phyloP scores from a whole-genome alignment of 768 basidiomycete species.

The Podaxis rugospora region DNA sequence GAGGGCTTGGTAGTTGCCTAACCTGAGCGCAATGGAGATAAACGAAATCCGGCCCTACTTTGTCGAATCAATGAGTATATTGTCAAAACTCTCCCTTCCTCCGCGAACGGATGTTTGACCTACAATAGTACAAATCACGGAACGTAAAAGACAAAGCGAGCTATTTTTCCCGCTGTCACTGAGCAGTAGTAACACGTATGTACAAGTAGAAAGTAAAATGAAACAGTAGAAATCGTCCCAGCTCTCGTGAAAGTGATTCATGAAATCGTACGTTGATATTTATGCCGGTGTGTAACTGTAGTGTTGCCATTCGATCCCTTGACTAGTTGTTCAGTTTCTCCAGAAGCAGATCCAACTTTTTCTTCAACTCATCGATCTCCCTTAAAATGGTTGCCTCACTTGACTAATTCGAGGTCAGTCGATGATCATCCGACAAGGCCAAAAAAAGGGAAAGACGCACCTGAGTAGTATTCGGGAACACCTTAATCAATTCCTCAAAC shows the following conservation, averaged over 20 bases:
- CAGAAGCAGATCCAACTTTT: constrained; percentile 27
- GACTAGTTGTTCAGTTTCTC: constrained; percentile 24
- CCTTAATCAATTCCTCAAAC: constrained; percentile 65
- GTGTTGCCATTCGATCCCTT: not conserved
- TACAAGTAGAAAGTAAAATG: not conserved
- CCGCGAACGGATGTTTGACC: constrained; percentile 4
- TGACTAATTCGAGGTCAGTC: constrained; percentile 40
- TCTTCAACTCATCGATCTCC: constrained; percentile 58
- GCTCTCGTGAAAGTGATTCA: not conserved
- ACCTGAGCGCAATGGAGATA: constrained; percentile 87
- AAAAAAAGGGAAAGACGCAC: constrained; percentile 34
- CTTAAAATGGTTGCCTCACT: constrained; percentile 62
- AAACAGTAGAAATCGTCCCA: not conserved
- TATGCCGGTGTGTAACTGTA: not conserved
- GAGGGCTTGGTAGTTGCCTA: constrained; percentile 55
- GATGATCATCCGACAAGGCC: not conserved
- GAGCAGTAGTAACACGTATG: not conserved
- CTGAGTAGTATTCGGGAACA: constrained; percentile 68
- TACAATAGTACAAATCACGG: not conserved
- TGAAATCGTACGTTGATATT: not conserved
- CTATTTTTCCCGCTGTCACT: not conserved
- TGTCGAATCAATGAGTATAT: constrained; percentile 70
- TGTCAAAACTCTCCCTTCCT: constrained; percentile 45
- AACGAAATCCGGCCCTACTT: constrained; percentile 93
- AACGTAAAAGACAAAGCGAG: not conserved